Percentiles rank a stretch among this genome's conserved stretches.
phyloP scores from a whole-genome alignment of 169 alveolate genomes.

The Plasmodium cynomolgi region DNA sequence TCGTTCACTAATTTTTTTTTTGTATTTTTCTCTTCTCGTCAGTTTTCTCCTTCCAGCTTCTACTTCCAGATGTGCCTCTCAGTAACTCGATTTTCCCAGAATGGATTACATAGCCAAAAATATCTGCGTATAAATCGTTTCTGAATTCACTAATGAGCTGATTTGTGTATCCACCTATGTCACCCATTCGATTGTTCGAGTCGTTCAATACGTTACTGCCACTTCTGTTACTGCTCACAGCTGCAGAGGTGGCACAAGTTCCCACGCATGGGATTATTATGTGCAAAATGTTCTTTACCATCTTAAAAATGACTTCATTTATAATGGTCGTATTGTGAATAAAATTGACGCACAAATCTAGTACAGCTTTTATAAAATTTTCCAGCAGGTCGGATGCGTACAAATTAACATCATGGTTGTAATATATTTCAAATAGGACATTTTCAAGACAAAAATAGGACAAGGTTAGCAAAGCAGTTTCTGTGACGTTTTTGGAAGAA shows the following conservation, averaged over 20 bases:
- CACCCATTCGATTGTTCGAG: background rate
- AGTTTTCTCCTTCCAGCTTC: background rate
- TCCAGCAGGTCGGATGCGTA: slow-evolving; percentile 68
- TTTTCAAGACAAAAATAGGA: slow-evolving; percentile 64
- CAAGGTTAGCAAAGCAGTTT: slow-evolving; percentile 55
- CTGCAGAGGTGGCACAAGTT: background rate
- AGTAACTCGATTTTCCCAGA: background rate
- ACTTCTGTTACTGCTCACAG: background rate
- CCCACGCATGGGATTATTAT: slow-evolving; percentile 34
- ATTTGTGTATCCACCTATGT: slow-evolving; percentile 28
- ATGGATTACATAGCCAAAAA: slow-evolving; percentile 30
- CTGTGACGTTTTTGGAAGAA: slow-evolving; percentile 49
- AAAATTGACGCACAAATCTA: slow-evolving; percentile 53
- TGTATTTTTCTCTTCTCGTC: background rate
- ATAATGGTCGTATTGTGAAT: slow-evolving; percentile 49
- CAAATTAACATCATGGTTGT: slow-evolving; percentile 66
- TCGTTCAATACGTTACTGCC: background rate
- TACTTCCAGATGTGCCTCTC: background rate
- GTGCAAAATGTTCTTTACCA: slow-evolving; percentile 43
- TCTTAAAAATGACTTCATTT: slow-evolving; percentile 56
- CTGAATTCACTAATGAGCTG: slow-evolving; percentile 49
- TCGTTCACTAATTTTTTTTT: background rate
- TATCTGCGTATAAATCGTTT: slow-evolving; percentile 36
- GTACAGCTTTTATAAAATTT: slow-evolving; percentile 21
- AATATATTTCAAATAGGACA: slow-evolving; percentile 64